These are phyloP conservation scores for Trypanosoma rangeli DNA, from an alignment of 208 protist genomes.

Conservation along the genomic window DNA sequence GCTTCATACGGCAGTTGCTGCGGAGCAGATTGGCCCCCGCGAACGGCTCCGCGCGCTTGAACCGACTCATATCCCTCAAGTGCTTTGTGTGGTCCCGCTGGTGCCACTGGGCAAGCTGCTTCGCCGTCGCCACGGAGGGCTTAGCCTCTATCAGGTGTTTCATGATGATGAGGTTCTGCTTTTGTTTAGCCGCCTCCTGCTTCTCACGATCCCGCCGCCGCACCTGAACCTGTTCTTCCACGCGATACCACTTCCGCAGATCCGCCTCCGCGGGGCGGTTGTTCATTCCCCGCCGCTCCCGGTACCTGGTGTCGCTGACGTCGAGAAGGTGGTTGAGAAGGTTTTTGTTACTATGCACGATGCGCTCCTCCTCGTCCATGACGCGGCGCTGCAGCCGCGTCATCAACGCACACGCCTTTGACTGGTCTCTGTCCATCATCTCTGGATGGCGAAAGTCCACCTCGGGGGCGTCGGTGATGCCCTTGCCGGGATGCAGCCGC, in stretches of 20 bases:
- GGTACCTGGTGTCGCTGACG: constrained; percentile 32
- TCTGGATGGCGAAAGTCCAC: constrained; percentile 51
- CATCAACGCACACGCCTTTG: constrained; percentile 18
- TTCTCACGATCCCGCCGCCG: constrained; percentile 28
- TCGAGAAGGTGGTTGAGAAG: constrained; percentile 37
- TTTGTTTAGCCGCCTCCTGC: constrained; percentile 11
- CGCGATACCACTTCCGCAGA: constrained; percentile 31
- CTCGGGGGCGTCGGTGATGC: constrained; percentile 46
- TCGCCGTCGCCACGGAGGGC: constrained; percentile 32
- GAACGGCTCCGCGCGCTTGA: constrained; percentile 52
- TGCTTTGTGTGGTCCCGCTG: constrained; percentile 42
- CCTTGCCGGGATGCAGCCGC: constrained; percentile 37
- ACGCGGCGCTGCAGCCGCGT: constrained; percentile 44
- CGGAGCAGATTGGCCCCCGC: constrained; percentile 45
- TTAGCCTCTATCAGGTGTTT: constrained; percentile 35
- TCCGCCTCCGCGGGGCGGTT: constrained; percentile 33
- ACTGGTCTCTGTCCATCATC: constrained; percentile 28
- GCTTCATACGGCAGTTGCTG: constrained; percentile 19
- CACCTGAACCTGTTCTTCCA: constrained; percentile 33
- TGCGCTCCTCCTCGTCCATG: constrained; percentile 34
- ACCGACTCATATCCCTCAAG: constrained; percentile 38
- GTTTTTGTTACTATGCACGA: constrained; percentile 38
- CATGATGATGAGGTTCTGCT: constrained; percentile 42
- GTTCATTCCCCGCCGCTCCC: constrained; percentile 46
- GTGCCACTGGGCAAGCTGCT: constrained; percentile 53